Percentiles rank a stretch among this genome's conserved stretches.
Evolutionary conservation across 176 grass and related monocot genomes (phyloP).

Genomic region (Tillandsia leiboldiana): DNA sequence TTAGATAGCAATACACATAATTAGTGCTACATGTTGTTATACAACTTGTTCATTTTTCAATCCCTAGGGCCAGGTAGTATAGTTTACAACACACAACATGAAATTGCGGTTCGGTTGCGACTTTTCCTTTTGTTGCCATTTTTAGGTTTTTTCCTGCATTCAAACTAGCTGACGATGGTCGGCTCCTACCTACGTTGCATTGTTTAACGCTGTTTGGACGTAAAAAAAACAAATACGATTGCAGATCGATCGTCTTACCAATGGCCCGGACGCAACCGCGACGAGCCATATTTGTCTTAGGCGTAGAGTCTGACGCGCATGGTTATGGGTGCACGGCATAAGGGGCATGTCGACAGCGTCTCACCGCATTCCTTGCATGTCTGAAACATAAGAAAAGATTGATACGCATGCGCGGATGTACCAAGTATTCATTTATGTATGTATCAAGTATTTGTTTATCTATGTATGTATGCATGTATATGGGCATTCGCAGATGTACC

Average conservation of each 20-base stretch:
- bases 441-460: background rate
- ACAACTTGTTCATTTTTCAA: background rate
- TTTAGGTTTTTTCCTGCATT: no score
- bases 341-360: constrained; percentile 53
- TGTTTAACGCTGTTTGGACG: no score
- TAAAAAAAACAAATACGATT: background rate
- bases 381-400: constrained; percentile 22
- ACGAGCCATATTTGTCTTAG: constrained; percentile 1
- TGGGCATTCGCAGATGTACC: no score
- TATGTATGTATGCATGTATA: background rate
- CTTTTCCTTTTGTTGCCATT: no score
- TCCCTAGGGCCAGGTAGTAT: background rate
- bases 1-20: background rate
- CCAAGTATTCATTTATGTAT: background rate
- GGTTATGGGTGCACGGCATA: constrained; percentile 54
- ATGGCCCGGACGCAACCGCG: background rate
- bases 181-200: no score
- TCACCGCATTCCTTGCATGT: constrained; percentile 88
- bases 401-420: background rate
- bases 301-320: constrained; percentile 57
- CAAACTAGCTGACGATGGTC: no score
- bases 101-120: background rate
- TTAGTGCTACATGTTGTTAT: background rate
- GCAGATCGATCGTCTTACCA: background rate
- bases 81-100: background rate